Percentiles rank a stretch among this genome's conserved stretches.
Evolutionary conservation across 345 rosid genomes (phyloP).

Genomic region (Sisymbrium altissimum): DNA sequence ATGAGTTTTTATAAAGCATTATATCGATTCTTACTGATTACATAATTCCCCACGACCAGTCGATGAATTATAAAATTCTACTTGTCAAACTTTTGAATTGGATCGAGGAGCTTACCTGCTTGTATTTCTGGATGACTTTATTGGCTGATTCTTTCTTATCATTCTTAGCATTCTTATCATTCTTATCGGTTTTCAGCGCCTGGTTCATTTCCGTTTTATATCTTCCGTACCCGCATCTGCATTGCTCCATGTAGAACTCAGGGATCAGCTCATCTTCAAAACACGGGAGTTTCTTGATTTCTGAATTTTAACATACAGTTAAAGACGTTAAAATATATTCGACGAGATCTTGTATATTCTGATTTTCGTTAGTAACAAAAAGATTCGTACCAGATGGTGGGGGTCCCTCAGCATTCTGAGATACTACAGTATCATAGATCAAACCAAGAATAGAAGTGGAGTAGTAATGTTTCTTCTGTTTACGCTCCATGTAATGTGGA

Average conservation of each 20-base stretch:
- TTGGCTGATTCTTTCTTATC: conserved; percentile 18
- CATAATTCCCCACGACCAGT: neutral
- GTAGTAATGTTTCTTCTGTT: conserved; percentile 16
- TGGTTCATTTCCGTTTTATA: conserved; percentile 49
- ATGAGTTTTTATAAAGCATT: neutral
- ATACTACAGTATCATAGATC: conserved; percentile 46
- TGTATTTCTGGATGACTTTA: conserved; percentile 41
- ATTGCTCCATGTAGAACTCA: conserved; percentile 22
- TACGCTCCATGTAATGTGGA: conserved; percentile 60
- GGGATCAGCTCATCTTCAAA: conserved; percentile 34
- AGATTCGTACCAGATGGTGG: conserved; percentile 38
- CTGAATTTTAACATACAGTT: conserved; percentile 28
- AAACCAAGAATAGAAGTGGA: conserved; percentile 64
- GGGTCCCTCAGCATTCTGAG: conserved; percentile 19
- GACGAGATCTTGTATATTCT: neutral
- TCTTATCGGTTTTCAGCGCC: conserved; percentile 20
- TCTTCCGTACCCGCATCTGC: conserved; percentile 26
- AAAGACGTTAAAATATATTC: neutral
- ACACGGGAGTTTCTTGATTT: conserved; percentile 49
- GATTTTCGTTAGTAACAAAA: neutral
- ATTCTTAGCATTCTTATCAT: neutral
- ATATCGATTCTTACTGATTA: neutral
- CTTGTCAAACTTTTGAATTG: neutral
- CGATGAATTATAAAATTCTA: neutral
- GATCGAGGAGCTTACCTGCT: conserved; percentile 45